Evolutionary conservation across 2,329 filamentous ascomycete genomes (phyloP).

Genomic region (Ustilaginoidea virens): DNA sequence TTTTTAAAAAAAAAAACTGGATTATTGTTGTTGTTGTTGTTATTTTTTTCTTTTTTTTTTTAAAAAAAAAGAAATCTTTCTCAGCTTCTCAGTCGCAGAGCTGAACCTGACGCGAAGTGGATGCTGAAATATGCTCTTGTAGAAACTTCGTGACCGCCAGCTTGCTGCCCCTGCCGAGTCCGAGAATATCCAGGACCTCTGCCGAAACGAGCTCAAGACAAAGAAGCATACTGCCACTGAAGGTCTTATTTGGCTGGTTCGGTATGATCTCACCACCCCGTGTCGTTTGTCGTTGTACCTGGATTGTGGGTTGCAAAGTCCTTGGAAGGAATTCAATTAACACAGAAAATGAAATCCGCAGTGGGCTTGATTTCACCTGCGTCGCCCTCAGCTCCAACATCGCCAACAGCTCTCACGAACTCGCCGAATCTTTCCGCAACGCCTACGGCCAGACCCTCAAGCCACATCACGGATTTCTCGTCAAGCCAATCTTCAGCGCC

Average conservation of each 20-base stretch:
- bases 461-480: constrained; percentile 73
- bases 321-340: no score
- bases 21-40: no score
- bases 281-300: neutral
- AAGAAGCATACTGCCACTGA: constrained; percentile 84
- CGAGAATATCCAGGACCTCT: constrained; percentile 72
- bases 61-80: no score
- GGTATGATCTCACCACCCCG: constrained; percentile 38
- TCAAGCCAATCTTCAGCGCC: constrained; percentile 84
- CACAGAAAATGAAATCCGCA: no score
- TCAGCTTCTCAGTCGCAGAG: no score
- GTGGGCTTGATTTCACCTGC: constrained; percentile 86
- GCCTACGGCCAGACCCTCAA: constrained; percentile 82
- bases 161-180: constrained; percentile 64
- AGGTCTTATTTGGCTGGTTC: constrained; percentile 78
- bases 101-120: no score
- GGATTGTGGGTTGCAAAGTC: neutral
- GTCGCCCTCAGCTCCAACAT: constrained; percentile 70
- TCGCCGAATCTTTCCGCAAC: constrained; percentile 70
- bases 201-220: constrained; percentile 71
- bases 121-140: no score
- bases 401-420: constrained; percentile 52
- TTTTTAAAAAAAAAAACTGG: no score
- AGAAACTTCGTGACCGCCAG: constrained; percentile 85
- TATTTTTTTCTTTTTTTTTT: no score